These are phyloP conservation scores for Amaranthus hypochondriacus DNA, from an alignment of 148 eudicot genomes.

Conservation along the genomic window DNA sequence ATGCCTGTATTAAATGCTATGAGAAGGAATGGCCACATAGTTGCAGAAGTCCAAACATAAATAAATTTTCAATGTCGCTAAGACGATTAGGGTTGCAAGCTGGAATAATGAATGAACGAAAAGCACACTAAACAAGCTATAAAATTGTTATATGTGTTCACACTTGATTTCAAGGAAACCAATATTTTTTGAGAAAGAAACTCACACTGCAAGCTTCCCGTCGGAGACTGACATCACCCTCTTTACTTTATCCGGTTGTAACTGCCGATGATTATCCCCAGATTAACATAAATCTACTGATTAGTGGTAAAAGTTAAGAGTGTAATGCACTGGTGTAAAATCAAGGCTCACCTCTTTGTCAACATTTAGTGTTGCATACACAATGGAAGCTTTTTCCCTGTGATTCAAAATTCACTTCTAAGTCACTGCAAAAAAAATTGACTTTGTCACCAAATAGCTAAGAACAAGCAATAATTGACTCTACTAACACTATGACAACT, in stretches of 20 bases:
- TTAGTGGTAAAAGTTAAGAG: not conserved
- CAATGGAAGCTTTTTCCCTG: constrained; percentile 62
- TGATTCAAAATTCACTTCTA: constrained; percentile 71
- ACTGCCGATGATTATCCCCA: constrained; percentile 33
- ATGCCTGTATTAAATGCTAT: constrained; percentile 41
- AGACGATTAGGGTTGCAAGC: not conserved
- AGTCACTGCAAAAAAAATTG: constrained; percentile 49
- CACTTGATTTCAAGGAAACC: too few species aligned
- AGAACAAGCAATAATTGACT: not conserved
- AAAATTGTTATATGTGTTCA: not conserved
- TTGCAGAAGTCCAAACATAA: not conserved
- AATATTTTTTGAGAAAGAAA: constrained; percentile 1
- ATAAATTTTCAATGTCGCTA: not conserved
- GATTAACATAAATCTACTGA: not conserved
- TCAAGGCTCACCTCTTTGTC: constrained; percentile 67
- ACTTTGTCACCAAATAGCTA: not conserved
- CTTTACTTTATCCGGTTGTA: constrained; percentile 92
- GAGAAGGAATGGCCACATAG: not conserved
- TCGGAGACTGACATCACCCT: constrained; percentile 62
- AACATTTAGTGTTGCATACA: constrained; percentile 67
- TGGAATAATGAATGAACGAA: not conserved
- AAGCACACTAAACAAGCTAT: not conserved
- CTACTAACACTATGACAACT: not conserved
- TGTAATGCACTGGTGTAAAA: constrained; percentile 6
- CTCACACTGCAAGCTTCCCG: constrained; percentile 87